These are phyloP conservation scores for Coemansia sp. DNA, from an alignment of 192 early-diverging fungal genomes.

Conservation along the genomic window DNA sequence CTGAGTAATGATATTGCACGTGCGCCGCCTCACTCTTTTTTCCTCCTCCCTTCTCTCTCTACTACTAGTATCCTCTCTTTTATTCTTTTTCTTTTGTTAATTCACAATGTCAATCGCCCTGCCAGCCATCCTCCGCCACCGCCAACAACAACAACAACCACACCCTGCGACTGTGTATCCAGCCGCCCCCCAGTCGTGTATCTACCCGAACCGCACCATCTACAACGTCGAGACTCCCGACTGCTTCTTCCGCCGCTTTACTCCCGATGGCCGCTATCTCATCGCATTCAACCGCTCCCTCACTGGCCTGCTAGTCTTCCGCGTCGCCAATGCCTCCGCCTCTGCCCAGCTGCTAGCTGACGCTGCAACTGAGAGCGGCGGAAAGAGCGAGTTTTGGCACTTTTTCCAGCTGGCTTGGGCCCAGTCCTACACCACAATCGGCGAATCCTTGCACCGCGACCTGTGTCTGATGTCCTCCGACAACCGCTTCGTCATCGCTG, in stretches of 20 bases:
- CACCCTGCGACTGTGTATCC: background rate
- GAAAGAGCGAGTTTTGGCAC: slow-evolving; percentile 47
- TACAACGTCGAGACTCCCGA: slow-evolving; percentile 52
- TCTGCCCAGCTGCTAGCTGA: slow-evolving; percentile 24
- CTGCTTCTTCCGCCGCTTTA: slow-evolving; percentile 53
- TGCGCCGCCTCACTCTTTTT: too few species aligned
- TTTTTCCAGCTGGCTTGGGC: slow-evolving; percentile 49
- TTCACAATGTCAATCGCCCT: slow-evolving; percentile 5
- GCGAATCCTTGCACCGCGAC: slow-evolving; percentile 50
- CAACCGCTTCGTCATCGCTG: slow-evolving; percentile 36
- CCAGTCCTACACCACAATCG: slow-evolving; percentile 29
- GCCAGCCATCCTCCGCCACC: slow-evolving; percentile 31
- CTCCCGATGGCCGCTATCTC: slow-evolving; percentile 52
- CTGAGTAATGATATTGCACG: background rate
- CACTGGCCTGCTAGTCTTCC: slow-evolving; percentile 41
- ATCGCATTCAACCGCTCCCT: slow-evolving; percentile 45
- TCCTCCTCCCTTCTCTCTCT: background rate
- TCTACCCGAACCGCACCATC: slow-evolving; percentile 52
- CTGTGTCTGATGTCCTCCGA: slow-evolving; percentile 42
- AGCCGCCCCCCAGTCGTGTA: slow-evolving; percentile 13
- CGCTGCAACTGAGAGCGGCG: slow-evolving; percentile 9
- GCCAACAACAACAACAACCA: too few species aligned
- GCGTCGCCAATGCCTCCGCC: slow-evolving; percentile 27
- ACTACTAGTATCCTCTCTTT: background rate
- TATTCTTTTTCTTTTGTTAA: background rate